Conservation (phyloP, 2,329 filamentous ascomycete species). For the Sphaerulina populicola region DNA sequence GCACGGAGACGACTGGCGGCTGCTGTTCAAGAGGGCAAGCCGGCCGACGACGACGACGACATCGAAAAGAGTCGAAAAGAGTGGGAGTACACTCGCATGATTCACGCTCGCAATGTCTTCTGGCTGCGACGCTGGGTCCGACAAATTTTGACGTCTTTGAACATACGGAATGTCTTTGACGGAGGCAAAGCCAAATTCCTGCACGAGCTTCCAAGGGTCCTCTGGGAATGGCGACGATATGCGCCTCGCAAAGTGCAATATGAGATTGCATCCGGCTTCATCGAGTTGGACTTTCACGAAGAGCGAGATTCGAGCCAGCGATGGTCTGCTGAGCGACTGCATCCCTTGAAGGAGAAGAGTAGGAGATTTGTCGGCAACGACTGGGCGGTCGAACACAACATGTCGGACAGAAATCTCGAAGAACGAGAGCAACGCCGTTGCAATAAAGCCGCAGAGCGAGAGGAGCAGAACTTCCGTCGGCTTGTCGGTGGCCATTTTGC, state of each 20-base stretch:
- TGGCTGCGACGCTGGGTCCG: constrained; percentile 28
- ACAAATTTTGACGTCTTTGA: constrained; percentile 19
- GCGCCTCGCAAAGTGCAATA: constrained; percentile 22
- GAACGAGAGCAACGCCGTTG: background rate
- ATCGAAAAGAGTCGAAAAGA: constrained; percentile 14
- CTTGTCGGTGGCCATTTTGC: background rate
- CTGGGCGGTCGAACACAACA: constrained; percentile 1
- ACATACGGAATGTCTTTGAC: background rate
- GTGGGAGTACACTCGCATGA: constrained; percentile 19
- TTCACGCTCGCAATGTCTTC: constrained; percentile 18
- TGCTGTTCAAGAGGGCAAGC: background rate
- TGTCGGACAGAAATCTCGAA: background rate
- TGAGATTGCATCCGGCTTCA: constrained; percentile 27
- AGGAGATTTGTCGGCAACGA: constrained; percentile 10
- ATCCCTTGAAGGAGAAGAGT: background rate
- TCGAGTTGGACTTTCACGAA: constrained; percentile 22
- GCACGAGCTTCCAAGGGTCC: constrained; percentile 21
- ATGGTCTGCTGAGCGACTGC: background rate
- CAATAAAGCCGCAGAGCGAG: background rate
- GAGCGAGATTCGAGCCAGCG: constrained; percentile 6
- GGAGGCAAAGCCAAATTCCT: constrained; percentile 3
- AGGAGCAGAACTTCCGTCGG: background rate
- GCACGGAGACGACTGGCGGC: background rate
- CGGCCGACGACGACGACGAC: background rate
- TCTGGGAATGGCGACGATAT: constrained; percentile 24